Percentiles rank a stretch among this genome's conserved stretches.
Evolutionary conservation across 2,329 filamentous ascomycete species (phyloP).

Genomic region (Hymenoscyphus fructigenus): DNA sequence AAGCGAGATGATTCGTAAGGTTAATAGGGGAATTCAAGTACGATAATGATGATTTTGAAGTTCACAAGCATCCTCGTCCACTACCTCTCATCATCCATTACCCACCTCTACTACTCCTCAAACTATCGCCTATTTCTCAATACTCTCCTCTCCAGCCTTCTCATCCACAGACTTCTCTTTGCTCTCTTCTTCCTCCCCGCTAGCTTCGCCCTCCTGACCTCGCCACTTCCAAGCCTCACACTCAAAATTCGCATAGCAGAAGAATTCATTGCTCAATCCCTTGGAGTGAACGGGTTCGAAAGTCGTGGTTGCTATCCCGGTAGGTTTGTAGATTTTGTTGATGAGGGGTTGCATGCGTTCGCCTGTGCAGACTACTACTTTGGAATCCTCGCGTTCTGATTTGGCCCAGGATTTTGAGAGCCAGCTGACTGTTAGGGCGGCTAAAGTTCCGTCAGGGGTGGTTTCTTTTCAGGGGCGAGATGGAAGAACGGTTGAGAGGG

Average conservation of each 20-base stretch:
- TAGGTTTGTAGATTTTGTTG: constrained; percentile 63
- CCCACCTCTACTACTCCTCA: not conserved
- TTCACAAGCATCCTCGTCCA: not conserved
- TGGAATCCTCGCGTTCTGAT: not conserved
- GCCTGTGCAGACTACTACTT: constrained; percentile 70
- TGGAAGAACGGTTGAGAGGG: not conserved
- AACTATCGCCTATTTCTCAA: not conserved
- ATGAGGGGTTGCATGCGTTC: constrained; percentile 71
- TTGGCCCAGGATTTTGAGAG: constrained; percentile 50
- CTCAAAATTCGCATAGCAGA: constrained; percentile 78
- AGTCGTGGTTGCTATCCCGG: constrained; percentile 62
- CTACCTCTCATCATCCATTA: not conserved
- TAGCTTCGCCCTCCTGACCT: constrained; percentile 9
- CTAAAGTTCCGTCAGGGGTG: constrained; percentile 40
- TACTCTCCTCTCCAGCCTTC: not conserved
- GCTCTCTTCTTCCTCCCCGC: constrained; percentile 43
- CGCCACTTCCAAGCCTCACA: constrained; percentile 51
- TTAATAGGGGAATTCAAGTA: not conserved
- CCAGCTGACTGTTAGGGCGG: constrained; percentile 74
- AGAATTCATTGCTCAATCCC: constrained; percentile 77
- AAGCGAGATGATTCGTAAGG: not conserved
- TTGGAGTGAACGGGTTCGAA: constrained; percentile 69
- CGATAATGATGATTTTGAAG: not conserved
- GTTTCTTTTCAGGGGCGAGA: not conserved
- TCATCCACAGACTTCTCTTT: constrained; percentile 34